Evolutionary conservation across 768 basidiomycete species (phyloP).

Genomic region (Boletus pseudo-olivaceus): DNA sequence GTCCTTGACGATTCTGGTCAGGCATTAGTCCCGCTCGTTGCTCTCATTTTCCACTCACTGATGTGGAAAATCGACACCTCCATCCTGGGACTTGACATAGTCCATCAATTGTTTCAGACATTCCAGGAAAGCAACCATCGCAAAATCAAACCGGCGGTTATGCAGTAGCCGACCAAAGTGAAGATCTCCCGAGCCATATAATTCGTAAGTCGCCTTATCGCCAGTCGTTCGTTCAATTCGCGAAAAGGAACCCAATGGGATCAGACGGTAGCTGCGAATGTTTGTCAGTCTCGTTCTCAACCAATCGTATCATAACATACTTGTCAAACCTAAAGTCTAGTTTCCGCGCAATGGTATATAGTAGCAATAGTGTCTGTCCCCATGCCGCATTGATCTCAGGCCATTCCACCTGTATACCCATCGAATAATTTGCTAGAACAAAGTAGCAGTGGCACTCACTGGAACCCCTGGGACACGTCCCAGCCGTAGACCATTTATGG

Average conservation of each 20-base stretch:
- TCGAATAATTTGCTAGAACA: slow-evolving; percentile 10
- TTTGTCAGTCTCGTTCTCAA: slow-evolving; percentile 8
- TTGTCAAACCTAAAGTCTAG: slow-evolving; percentile 84
- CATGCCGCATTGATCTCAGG: slow-evolving; percentile 98
- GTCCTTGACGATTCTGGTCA: slow-evolving; percentile 78
- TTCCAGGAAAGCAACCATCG: slow-evolving; percentile 95
- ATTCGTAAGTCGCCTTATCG: slow-evolving; percentile 82
- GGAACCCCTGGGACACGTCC: slow-evolving; percentile 83
- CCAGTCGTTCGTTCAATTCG: slow-evolving; percentile 80
- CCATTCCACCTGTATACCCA: slow-evolving; percentile 80
- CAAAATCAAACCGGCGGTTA: slow-evolving; percentile 93
- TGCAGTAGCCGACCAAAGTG: slow-evolving; percentile 86
- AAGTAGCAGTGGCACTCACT: slow-evolving; percentile 41
- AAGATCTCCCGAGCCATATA: slow-evolving; percentile 93
- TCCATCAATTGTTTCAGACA: slow-evolving; percentile 92
- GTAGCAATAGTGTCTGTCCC: slow-evolving; percentile 90
- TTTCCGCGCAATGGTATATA: slow-evolving; percentile 90
- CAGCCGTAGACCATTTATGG: slow-evolving; percentile 93
- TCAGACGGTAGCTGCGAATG: slow-evolving; percentile 69
- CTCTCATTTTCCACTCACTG: slow-evolving; percentile 54
- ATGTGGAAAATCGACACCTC: slow-evolving; percentile 75
- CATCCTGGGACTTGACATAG: slow-evolving; percentile 71
- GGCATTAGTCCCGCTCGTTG: not conserved
- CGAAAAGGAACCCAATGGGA: slow-evolving; percentile 95
- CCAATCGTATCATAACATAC: slow-evolving; percentile 41